These are phyloP conservation scores for Exophiala sp. DNA, from an alignment of 2,329 filamentous ascomycete genomes.

Conservation along the genomic window DNA sequence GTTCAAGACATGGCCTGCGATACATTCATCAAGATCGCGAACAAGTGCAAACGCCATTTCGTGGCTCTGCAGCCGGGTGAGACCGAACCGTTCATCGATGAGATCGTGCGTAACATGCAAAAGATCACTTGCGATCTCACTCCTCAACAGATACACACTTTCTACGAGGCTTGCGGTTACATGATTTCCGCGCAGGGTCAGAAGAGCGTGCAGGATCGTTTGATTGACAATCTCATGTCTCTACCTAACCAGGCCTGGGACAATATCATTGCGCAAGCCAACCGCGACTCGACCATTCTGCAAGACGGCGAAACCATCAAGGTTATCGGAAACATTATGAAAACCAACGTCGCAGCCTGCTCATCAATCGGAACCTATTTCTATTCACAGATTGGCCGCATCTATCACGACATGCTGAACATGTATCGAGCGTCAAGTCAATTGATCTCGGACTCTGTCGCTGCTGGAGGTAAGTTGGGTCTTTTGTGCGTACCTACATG, in stretches of 20 bases:
- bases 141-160: constrained; percentile 96
- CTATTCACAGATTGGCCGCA: constrained; percentile 94
- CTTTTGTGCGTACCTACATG: not conserved
- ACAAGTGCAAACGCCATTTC: constrained; percentile 96
- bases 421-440: constrained; percentile 98
- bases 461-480: constrained; percentile 64
- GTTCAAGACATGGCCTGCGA: constrained; percentile 99
- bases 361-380: constrained; percentile 96
- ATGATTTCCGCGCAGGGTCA: constrained; percentile 99
- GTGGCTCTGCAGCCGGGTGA: constrained; percentile 94
- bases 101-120: constrained; percentile 92
- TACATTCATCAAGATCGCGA: constrained; percentile 99
- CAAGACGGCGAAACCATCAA: constrained; percentile 96
- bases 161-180: constrained; percentile 97
- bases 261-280: constrained; percentile 84
- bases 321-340: constrained; percentile 99
- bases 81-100: constrained; percentile 93
- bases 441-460: constrained; percentile 90
- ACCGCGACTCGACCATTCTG: constrained; percentile 76
- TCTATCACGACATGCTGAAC: constrained; percentile 97
- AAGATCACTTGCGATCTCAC: constrained; percentile 95
- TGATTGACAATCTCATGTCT: constrained; percentile 88
- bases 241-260: constrained; percentile 95
- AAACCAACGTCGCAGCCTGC: constrained; percentile 98
- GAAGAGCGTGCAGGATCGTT: constrained; percentile 85